A percentile compares a stretch with the other conserved stretches of the same genome.
Evolutionary conservation across 352 stramenopile species (phyloP).

Genomic region (Blastocystis sp.): DNA sequence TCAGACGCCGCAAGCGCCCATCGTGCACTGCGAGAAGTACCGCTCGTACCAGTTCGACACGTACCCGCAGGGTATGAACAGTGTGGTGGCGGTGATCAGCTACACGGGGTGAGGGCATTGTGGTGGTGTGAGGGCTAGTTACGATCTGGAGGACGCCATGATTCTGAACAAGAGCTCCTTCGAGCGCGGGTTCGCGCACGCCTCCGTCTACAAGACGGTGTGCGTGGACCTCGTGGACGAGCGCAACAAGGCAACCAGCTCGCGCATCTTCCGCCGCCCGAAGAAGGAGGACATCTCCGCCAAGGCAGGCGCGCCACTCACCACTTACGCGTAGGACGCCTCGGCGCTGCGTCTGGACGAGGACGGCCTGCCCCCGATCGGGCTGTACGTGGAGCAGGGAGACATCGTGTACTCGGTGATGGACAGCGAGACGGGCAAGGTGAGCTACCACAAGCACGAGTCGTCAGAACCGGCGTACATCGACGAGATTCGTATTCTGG

Average conservation of each 20-base stretch:
- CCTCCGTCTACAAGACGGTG: slow-evolving; percentile 96
- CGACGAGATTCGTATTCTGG: slow-evolving; percentile 82
- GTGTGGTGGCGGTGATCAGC: slow-evolving; percentile 96
- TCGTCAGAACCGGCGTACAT: slow-evolving; percentile 92
- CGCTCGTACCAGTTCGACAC: slow-evolving; percentile 95
- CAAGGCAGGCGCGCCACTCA: neutral
- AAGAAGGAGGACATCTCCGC: slow-evolving; percentile 8
- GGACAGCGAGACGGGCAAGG: slow-evolving; percentile 86
- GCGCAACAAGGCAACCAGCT: slow-evolving; percentile 75
- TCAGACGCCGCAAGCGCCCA: slow-evolving; percentile 92
- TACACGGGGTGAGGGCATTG: slow-evolving; percentile 90
- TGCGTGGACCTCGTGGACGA: slow-evolving; percentile 83
- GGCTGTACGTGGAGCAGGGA: slow-evolving; percentile 87
- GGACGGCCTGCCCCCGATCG: slow-evolving; percentile 93
- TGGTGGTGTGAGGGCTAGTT: slow-evolving; percentile 73
- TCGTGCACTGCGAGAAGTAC: slow-evolving; percentile 93
- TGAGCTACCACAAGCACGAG: slow-evolving; percentile 91
- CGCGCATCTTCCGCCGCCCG: slow-evolving; percentile 69
- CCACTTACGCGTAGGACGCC: neutral
- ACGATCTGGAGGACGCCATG: slow-evolving; percentile 97
- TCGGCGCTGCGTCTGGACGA: slow-evolving; percentile 79
- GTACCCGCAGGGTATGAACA: slow-evolving; percentile 96
- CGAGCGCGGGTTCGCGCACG: slow-evolving; percentile 94
- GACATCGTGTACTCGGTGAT: slow-evolving; percentile 92
- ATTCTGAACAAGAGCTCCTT: slow-evolving; percentile 99